Evolutionary conservation across 495 filamentous ascomycete species (phyloP).

Genomic region (Penicillium ucsense): DNA sequence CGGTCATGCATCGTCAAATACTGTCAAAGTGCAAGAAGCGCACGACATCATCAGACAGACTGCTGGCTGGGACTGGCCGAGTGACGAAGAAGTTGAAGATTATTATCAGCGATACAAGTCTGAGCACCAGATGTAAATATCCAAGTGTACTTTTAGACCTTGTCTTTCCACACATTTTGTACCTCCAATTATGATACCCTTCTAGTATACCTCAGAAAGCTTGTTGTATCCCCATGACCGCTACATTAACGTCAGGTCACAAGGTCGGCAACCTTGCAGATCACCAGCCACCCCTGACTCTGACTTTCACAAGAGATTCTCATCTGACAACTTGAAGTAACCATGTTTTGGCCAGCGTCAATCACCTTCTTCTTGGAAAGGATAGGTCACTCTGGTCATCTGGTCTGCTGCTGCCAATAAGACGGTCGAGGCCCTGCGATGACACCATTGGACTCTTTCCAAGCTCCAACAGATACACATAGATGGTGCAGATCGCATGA

Average conservation of each 20-base stretch:
- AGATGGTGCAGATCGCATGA: too few relatives aligned
- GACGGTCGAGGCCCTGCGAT: too few relatives aligned
- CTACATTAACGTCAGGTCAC: not conserved
- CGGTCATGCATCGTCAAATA: conserved; percentile 14
- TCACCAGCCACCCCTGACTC: too few relatives aligned
- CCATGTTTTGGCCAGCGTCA: too few relatives aligned
- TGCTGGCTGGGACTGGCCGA: conserved; percentile 45
- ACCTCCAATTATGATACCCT: conserved; percentile 12
- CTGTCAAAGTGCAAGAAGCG: conserved; percentile 22
- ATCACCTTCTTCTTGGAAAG: too few relatives aligned
- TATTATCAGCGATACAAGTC: conserved; percentile 23
- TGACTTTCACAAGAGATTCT: too few relatives aligned
- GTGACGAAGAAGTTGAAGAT: conserved; percentile 37
- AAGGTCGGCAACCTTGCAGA: too few relatives aligned
- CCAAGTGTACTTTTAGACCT: conserved; percentile 16
- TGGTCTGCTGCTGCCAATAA: too few relatives aligned
- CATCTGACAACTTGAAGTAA: too few relatives aligned
- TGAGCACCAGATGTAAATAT: not conserved
- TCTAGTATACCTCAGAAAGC: not conserved
- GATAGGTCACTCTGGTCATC: too few relatives aligned
- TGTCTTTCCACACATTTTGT: conserved; percentile 1
- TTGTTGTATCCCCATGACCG: not conserved
- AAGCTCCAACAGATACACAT: too few relatives aligned
- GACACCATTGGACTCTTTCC: too few relatives aligned
- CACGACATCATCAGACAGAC: conserved; percentile 38